Evolutionary conservation across 1,284 basidiomycete genomes (phyloP).

Genomic region (Clitocybe nebularis): DNA sequence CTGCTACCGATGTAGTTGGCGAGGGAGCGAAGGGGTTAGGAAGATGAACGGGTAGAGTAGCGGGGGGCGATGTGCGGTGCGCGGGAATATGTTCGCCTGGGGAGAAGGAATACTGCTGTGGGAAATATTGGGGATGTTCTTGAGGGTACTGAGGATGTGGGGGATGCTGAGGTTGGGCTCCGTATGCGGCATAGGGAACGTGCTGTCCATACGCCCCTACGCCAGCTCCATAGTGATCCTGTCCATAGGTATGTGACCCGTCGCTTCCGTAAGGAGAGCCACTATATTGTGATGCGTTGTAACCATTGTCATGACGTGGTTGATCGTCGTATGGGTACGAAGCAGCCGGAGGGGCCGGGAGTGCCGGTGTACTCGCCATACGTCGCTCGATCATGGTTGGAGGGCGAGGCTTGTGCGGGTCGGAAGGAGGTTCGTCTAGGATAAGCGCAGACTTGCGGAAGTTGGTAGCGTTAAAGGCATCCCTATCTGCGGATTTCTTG

Average conservation of each 20-base stretch:
- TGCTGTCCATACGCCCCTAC: constrained; percentile 9
- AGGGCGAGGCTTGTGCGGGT: constrained; percentile 12
- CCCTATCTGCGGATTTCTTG: constrained; percentile 12
- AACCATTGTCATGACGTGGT: constrained; percentile 11
- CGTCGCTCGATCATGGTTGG: constrained; percentile 23
- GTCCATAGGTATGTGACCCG: background rate
- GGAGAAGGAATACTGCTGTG: constrained; percentile 7
- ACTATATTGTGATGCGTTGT: constrained; percentile 12
- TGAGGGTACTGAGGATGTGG: constrained; percentile 9
- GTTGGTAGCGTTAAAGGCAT: constrained; percentile 18
- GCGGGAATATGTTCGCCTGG: constrained; percentile 6
- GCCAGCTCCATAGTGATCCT: constrained; percentile 1
- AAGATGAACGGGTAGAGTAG: constrained; percentile 1
- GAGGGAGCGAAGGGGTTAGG: constrained; percentile 11
- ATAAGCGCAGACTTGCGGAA: constrained; percentile 19
- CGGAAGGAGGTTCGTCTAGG: constrained; percentile 15
- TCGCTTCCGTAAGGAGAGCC: constrained; percentile 3
- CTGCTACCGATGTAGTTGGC: constrained; percentile 8
- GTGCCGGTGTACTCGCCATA: constrained; percentile 23
- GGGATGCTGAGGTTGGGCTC: constrained; percentile 8
- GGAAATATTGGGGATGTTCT: constrained; percentile 1
- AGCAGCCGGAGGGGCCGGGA: constrained; percentile 17
- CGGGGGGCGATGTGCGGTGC: constrained; percentile 1
- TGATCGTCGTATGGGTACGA: constrained; percentile 14
- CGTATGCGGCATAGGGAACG: constrained; percentile 12